These are phyloP conservation scores for Pisolithus albus DNA, from an alignment of 768 basidiomycete genomes.

Conservation along the genomic window DNA sequence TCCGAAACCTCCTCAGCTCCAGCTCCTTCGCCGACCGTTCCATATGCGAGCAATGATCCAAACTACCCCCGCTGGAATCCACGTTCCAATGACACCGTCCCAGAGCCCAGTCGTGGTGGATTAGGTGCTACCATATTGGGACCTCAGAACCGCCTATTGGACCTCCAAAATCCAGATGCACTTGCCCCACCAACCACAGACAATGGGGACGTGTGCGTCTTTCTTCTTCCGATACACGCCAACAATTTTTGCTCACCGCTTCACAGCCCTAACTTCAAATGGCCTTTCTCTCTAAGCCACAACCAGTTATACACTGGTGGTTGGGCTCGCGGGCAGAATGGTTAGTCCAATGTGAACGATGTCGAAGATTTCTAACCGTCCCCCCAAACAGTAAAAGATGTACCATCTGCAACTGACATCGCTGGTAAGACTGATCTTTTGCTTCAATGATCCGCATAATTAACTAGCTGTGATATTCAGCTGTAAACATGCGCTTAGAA, in stretches of 20 bases:
- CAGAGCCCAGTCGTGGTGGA: conserved; percentile 38
- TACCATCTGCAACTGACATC: conserved; percentile 35
- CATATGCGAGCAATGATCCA: conserved; percentile 39
- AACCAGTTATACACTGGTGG: conserved; percentile 56
- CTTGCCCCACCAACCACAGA: conserved; percentile 62
- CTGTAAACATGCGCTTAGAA: conserved; percentile 38
- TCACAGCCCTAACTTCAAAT: conserved; percentile 44
- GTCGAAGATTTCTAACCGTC: background rate
- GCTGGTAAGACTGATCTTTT: conserved; percentile 17
- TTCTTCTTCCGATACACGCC: background rate
- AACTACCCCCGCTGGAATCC: conserved; percentile 39
- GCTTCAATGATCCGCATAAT: background rate
- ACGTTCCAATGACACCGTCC: conserved; percentile 16
- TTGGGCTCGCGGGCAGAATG: conserved; percentile 58
- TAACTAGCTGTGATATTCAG: background rate
- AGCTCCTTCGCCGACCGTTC: conserved; percentile 36
- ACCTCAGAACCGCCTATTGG: conserved; percentile 50
- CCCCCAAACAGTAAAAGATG: conserved; percentile 25
- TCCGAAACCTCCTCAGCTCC: conserved; percentile 24
- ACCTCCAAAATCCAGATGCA: conserved; percentile 49
- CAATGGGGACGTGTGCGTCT: conserved; percentile 39
- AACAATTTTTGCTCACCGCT: background rate
- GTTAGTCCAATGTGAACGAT: conserved; percentile 23
- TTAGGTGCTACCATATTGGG: conserved; percentile 47
- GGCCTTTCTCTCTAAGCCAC: conserved; percentile 58